phyloP scores from a whole-genome alignment of 139 green algal species.

The Microglena sp. region DNA sequence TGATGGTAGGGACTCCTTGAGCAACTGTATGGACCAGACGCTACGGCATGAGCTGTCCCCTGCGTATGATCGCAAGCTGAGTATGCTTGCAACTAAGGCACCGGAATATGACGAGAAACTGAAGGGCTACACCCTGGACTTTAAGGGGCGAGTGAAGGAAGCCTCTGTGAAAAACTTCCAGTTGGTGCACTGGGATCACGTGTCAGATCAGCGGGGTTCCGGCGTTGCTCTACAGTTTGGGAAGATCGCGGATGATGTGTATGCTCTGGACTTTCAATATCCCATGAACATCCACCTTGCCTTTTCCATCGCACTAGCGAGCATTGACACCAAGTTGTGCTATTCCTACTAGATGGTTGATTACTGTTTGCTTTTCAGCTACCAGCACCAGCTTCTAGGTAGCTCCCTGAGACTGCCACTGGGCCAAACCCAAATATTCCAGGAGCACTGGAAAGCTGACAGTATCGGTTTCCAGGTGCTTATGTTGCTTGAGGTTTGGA shows the following conservation, averaged over 20 bases:
- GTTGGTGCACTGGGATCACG: constrained; percentile 62
- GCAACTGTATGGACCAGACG: constrained; percentile 23
- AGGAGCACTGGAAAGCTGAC: too few relatives aligned
- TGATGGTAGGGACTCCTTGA: constrained; percentile 19
- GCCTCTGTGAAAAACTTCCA: constrained; percentile 95
- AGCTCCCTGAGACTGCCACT: too few relatives aligned
- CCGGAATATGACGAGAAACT: constrained; percentile 29
- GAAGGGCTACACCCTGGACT: constrained; percentile 84
- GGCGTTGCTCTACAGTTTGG: constrained; percentile 66
- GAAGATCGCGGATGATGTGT: constrained; percentile 66
- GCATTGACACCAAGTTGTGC: constrained; percentile 45
- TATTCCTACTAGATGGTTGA: too few relatives aligned
- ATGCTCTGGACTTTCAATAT: constrained; percentile 89
- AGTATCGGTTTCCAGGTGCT: too few relatives aligned
- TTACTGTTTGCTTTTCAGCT: too few relatives aligned
- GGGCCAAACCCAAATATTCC: too few relatives aligned
- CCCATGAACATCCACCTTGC: constrained; percentile 66
- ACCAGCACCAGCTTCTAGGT: too few relatives aligned
- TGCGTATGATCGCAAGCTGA: constrained; percentile 27
- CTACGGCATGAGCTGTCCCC: constrained; percentile 21
- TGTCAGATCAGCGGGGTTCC: constrained; percentile 25
- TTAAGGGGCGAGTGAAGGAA: constrained; percentile 82
- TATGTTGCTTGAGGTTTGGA: too few relatives aligned
- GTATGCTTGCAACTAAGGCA: constrained; percentile 30
- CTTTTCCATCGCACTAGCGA: constrained; percentile 54